Conservation (phyloP, 495 filamentous ascomycete species). For the Penicillium goetzii region DNA sequence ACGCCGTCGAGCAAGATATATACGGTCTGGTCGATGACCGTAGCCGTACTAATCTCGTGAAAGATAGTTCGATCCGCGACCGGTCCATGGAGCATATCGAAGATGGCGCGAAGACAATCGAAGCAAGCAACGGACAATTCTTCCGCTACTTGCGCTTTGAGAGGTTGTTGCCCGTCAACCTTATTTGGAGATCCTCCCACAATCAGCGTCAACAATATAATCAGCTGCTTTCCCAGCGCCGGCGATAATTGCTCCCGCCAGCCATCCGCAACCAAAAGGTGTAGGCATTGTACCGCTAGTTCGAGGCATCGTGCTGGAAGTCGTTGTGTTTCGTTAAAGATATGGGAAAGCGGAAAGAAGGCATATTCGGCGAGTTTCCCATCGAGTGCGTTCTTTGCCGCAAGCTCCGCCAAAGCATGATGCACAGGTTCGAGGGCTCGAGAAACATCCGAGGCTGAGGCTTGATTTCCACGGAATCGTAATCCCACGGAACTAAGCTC, state of each 20-base stretch:
- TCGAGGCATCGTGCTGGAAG: constrained; percentile 77
- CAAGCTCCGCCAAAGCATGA: constrained; percentile 54
- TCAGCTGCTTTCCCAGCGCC: constrained; percentile 77
- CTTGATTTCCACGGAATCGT: constrained; percentile 57
- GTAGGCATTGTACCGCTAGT: constrained; percentile 70
- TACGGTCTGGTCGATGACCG: constrained; percentile 82
- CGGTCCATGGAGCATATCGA: constrained; percentile 44
- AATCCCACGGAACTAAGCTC: constrained; percentile 73
- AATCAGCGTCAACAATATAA: constrained; percentile 82
- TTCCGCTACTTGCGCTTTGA: constrained; percentile 57
- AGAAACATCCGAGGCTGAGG: constrained; percentile 57
- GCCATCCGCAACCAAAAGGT: constrained; percentile 71
- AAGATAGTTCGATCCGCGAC: constrained; percentile 62
- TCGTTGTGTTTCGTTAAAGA: constrained; percentile 75
- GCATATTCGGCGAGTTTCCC: constrained; percentile 88
- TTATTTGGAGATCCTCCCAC: constrained; percentile 69
- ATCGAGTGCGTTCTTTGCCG: constrained; percentile 62
- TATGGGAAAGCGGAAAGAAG: constrained; percentile 89
- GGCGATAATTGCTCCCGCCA: constrained; percentile 71
- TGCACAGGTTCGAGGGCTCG: constrained; percentile 58
- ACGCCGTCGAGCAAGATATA: constrained; percentile 77
- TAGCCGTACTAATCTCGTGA: constrained; percentile 55
- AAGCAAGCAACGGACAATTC: constrained; percentile 69
- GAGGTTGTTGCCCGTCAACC: constrained; percentile 32
- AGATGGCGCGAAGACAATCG: constrained; percentile 57